A percentile compares a stretch with the other conserved stretches of the same genome.
Conservation (phyloP, 371 early-diverging fungal species). For the Saksenaea vasiformis region DNA sequence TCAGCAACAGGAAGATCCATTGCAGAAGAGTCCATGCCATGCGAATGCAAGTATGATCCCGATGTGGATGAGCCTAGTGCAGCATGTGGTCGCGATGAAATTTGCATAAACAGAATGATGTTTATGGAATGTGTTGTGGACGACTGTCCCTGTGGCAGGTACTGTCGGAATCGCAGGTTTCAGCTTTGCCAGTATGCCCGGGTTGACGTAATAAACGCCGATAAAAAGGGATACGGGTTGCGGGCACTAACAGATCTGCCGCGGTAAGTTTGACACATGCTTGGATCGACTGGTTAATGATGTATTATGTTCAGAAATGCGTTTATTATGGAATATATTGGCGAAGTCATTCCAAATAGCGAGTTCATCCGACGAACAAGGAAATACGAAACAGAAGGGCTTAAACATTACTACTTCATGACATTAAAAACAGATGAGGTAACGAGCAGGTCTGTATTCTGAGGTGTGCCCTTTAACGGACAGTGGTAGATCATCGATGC, state of each 20-base stretch:
- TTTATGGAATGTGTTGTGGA: slow-evolving; percentile 88
- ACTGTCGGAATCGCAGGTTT: slow-evolving; percentile 89
- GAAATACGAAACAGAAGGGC: slow-evolving; percentile 75
- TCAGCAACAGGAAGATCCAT: slow-evolving; percentile 66
- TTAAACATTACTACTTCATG: slow-evolving; percentile 97
- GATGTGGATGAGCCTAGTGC: slow-evolving; percentile 34
- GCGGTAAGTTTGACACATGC: slow-evolving; percentile 42
- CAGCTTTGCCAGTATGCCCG: slow-evolving; percentile 77
- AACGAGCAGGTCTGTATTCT: neutral
- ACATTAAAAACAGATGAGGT: slow-evolving; percentile 84
- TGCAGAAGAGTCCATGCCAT: slow-evolving; percentile 76
- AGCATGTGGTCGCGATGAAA: slow-evolving; percentile 83
- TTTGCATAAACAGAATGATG: slow-evolving; percentile 89
- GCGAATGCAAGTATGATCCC: slow-evolving; percentile 74
- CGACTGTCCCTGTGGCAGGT: slow-evolving; percentile 84
- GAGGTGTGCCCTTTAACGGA: neutral
- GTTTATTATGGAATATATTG: slow-evolving; percentile 95
- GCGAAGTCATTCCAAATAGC: slow-evolving; percentile 82
- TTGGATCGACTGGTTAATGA: neutral
- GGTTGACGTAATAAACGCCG: slow-evolving; percentile 84
- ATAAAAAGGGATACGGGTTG: slow-evolving; percentile 89
- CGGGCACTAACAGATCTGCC: slow-evolving; percentile 64
- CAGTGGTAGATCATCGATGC: slow-evolving; percentile 80
- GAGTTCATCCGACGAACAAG: slow-evolving; percentile 79
- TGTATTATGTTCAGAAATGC: slow-evolving; percentile 29